Base-by-base conservation (phyloP, 371 early-diverging fungal genomes). In the Mortierella sp. region DNA sequence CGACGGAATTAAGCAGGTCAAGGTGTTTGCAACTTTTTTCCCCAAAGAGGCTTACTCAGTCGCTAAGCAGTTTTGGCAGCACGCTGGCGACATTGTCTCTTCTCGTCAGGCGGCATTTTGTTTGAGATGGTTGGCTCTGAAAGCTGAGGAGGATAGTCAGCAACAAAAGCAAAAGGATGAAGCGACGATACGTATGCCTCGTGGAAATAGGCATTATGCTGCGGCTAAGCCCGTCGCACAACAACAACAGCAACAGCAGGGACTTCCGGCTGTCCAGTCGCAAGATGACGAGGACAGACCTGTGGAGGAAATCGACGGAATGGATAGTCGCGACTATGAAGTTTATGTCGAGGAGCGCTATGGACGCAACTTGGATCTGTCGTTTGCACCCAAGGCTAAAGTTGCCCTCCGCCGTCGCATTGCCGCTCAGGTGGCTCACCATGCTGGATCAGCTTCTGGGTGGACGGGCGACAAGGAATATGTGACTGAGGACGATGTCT, bases 41-140 rank as follows among this genome's bases (percentile, higher is more conserved):
- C 93, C 94, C 6, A 81, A 84, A 69, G 90, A 88, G 8, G 89
- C 89, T 41, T 90, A 89, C 55, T 70, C 87, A 7, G 78, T 94
- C 43, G 97, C 94, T 9, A 97, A 97, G 74, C 92, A 90, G 84
- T 97, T 91, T 70, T 98, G 98, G 98, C 98, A 98, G 83, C 97
- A 97, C 78, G 82, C 96, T 3, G 98, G 98, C 24, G 95, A 95
- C 50, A 95, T 92, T 61, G 89, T 98, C 47, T 91, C 95, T 1
- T 94, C 96, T 0, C 93, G 98, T 40, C 88, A 93, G 83, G 98
- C 98, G 1, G 93, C 94, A 47, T 90, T 93, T 66, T 93, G 94
- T 70, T 82, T 98, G 65, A 81, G 88, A 43, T 83, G 95, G 21
- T 76, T 95, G 67, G 36, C 65, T 10, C 62, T 79, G 24, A 79